Evolutionary conservation across 2,329 filamentous ascomycete genomes (phyloP).

Genomic region (Lachnellula subtilissima): DNA sequence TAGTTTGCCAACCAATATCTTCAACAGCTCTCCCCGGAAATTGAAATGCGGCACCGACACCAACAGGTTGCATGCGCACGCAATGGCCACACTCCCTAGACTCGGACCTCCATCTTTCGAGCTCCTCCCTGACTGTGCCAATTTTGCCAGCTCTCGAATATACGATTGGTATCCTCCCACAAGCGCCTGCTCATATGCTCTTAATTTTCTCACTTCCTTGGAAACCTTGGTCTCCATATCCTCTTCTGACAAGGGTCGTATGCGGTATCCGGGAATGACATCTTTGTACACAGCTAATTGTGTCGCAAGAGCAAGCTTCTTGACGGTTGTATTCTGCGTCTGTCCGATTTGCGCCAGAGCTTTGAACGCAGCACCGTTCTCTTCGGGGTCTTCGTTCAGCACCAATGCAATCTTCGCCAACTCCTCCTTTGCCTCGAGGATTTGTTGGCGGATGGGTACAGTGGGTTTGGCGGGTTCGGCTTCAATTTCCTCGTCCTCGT

Average conservation of each 20-base stretch:
- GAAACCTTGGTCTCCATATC: slow-evolving; percentile 75
- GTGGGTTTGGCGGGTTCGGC: slow-evolving; percentile 50
- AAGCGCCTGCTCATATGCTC: slow-evolving; percentile 82
- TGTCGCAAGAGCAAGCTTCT: slow-evolving; percentile 80
- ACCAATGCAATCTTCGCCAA: slow-evolving; percentile 74
- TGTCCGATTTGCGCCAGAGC: slow-evolving; percentile 68
- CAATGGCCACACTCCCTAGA: slow-evolving; percentile 72
- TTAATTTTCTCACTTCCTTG: slow-evolving; percentile 80
- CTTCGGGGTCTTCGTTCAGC: slow-evolving; percentile 90
- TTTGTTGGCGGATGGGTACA: slow-evolving; percentile 71
- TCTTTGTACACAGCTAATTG: slow-evolving; percentile 92
- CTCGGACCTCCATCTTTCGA: slow-evolving; percentile 39
- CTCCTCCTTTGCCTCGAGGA: slow-evolving; percentile 85
- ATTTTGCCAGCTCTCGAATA: slow-evolving; percentile 66
- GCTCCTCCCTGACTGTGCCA: slow-evolving; percentile 54
- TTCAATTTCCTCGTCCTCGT: slow-evolving; percentile 44
- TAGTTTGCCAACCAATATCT: slow-evolving; percentile 80
- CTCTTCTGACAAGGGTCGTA: slow-evolving; percentile 74
- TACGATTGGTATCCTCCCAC: slow-evolving; percentile 82
- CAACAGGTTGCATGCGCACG: slow-evolving; percentile 78
- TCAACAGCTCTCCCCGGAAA: slow-evolving; percentile 81
- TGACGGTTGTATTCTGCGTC: slow-evolving; percentile 65
- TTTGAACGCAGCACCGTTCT: slow-evolving; percentile 76
- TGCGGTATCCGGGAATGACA: slow-evolving; percentile 92
- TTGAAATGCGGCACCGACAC: slow-evolving; percentile 92